Evolutionary conservation across 768 basidiomycete genomes (phyloP).

Genomic region (Lentinula raphanica): DNA sequence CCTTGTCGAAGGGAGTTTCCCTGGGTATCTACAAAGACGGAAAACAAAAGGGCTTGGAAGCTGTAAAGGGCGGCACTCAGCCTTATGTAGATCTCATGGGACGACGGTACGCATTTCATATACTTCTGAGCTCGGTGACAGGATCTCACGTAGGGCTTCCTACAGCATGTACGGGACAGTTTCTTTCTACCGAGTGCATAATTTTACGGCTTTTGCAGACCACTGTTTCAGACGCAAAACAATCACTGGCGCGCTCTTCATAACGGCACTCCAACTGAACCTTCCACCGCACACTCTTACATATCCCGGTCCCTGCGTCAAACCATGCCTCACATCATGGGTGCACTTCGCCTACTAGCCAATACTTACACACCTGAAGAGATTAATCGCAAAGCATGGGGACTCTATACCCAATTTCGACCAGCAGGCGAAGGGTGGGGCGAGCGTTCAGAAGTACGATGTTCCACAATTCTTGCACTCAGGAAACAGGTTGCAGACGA

Average conservation of each 20-base stretch:
- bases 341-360: conserved; percentile 67
- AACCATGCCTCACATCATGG: conserved; percentile 71
- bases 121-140: background rate
- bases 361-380: conserved; percentile 52
- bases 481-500: conserved; percentile 24
- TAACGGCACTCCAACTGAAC: conserved; percentile 61
- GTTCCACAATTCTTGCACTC: conserved; percentile 60
- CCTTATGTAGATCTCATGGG: conserved; percentile 88
- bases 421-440: conserved; percentile 85
- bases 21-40: conserved; percentile 68
- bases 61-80: conserved; percentile 54
- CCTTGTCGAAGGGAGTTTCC: conserved; percentile 76
- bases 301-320: conserved; percentile 77
- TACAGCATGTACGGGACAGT: background rate
- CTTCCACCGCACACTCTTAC: conserved; percentile 77
- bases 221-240: conserved; percentile 66
- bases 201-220: conserved; percentile 37
- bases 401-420: conserved; percentile 83
- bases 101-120: conserved; percentile 39
- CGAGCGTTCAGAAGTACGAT: conserved; percentile 67
- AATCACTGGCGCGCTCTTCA: conserved; percentile 82
- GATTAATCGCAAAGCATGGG: conserved; percentile 64
- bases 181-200: background rate
- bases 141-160: background rate
- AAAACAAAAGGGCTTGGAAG: conserved; percentile 51